phyloP scores from a whole-genome alignment of 176 grass and related monocot genomes.

The Ananas comosus region DNA sequence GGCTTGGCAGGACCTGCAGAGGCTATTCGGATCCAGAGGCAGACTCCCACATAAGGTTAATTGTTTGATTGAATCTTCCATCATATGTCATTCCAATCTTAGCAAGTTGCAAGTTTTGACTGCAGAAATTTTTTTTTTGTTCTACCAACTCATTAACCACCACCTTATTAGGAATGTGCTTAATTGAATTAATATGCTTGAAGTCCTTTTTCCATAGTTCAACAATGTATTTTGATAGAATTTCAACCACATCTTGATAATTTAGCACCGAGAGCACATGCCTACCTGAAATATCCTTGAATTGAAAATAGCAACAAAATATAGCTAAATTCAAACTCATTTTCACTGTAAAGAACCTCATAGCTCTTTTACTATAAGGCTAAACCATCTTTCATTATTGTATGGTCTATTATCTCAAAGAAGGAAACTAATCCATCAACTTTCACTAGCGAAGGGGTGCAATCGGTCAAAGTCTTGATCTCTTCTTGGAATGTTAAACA shows the following conservation, averaged over 20 bases:
- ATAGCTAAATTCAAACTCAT: constrained; percentile 9
- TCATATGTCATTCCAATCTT: not conserved
- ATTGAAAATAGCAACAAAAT: constrained; percentile 9
- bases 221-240: constrained; percentile 9
- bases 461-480: constrained; percentile 4
- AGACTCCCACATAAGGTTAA: not conserved
- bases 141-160: not conserved
- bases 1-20: constrained; percentile 41
- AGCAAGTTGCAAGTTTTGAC: not conserved
- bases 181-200: not conserved
- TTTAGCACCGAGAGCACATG: constrained; percentile 13
- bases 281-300: constrained; percentile 13
- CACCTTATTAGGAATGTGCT: not conserved
- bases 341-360: constrained; percentile 1
- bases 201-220: constrained; percentile 14
- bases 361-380: not conserved
- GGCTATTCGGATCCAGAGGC: constrained; percentile 14
- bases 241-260: not conserved
- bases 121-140: not conserved
- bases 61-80: not conserved
- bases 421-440: not conserved
- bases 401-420: constrained; percentile 11
- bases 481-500: constrained; percentile 20
- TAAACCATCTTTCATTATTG: constrained; percentile 2
- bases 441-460: not conserved